Base-by-base conservation (phyloP, 2,329 filamentous ascomycete species). In the Teratosphaeria gauchensis region DNA sequence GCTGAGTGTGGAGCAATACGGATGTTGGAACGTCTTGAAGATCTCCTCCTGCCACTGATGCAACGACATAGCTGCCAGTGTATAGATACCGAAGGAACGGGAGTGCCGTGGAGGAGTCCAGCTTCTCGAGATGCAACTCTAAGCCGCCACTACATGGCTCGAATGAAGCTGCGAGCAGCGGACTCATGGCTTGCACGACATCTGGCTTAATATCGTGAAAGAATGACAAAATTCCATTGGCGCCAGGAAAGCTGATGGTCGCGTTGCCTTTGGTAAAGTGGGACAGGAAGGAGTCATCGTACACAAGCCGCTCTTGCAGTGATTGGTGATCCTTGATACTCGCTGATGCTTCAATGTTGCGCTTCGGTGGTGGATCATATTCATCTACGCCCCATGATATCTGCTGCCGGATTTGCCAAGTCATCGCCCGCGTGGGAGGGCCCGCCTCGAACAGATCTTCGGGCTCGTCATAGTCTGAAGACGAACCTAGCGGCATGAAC, bases 1-100 rank as follows among this genome's bases (percentile, higher is more conserved):
- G 65, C 56, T 77, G 68, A 14, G 68, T 72, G 58, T 78, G 76
- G 1, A 72, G 62, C 12, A 78, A 66, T 12, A 78, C 62, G 0
- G 71, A 70, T 9, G 69, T 68, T 2, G 68, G 68, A 9, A 71
- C 66, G 42, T 68, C 65, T 24, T 65, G 61, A 61, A 42, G 64
- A 61, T 32, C 53, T 54, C 66, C 59, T 2, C 72, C 69, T 3
- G 57, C 53, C 8, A 61, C 55, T 11, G 61, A 59, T 7, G 56
- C 55, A 21, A 67, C 58, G 8, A 71, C 66, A 61, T 78, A 78
- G 54, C 66, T 66, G 46, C 72, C 72, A 4, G 69, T 72, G 62
- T 78, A 77, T 55, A 77, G 66, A 63, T 69, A 77, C 56, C 75
- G 71, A 9, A 77, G 64, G 51, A 79, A 73, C 7, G 71, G 69